Evolutionary conservation across 441 rosid genomes (phyloP), one percentile per base, ranked within the genome.

Genomic region (Brassica balearica): DNA sequence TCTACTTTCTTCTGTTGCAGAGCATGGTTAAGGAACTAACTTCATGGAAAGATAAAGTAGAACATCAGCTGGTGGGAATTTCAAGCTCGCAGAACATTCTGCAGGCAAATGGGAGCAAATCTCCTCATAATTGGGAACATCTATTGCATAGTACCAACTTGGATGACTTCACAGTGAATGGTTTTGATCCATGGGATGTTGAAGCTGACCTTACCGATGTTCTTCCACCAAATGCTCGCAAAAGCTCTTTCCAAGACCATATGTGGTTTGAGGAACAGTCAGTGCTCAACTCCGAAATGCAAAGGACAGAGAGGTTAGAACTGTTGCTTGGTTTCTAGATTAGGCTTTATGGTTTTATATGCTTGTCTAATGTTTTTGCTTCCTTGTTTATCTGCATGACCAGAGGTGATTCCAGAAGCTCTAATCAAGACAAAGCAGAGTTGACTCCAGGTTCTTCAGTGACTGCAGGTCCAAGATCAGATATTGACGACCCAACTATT

Each of bases 81-180:
- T 82, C 93, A 68, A 83, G 78, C 86, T 80, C 90, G 43, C 63
- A 89, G 82, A 87, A 81, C 84, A 84, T 34, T 72, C 70, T 90
- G 84, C 95, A 85, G 73, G 88, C 89, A 9, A 91, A 86, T 78
- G 87, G 85, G 48, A 84, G 86, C 85, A 80, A 71, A 51, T 61
- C 84, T 76, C 85, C 92, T 63, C 97, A 88, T 25, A 87, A 82
- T 74, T 94, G 97, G 98, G 94, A 89, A 80, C 90, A 90, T 80
- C 88, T 92, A 88, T 79, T 92, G 81, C 91, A 86, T 80, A 85
- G 77, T 82, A 69, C 88, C 78, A 88, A 82, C 83, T 75, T 94
- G 83, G 92, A 91, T 62, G 87, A 82, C 84, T 71, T 90, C 75
- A 85, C 80, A 14, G 90, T 80, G 55, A 93, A 84, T 56, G 92